Percentiles rank a stretch among this genome's conserved stretches.
These are phyloP conservation scores for Adansonia grandidieri DNA, from an alignment of 441 rosid genomes.

Conservation along the genomic window DNA sequence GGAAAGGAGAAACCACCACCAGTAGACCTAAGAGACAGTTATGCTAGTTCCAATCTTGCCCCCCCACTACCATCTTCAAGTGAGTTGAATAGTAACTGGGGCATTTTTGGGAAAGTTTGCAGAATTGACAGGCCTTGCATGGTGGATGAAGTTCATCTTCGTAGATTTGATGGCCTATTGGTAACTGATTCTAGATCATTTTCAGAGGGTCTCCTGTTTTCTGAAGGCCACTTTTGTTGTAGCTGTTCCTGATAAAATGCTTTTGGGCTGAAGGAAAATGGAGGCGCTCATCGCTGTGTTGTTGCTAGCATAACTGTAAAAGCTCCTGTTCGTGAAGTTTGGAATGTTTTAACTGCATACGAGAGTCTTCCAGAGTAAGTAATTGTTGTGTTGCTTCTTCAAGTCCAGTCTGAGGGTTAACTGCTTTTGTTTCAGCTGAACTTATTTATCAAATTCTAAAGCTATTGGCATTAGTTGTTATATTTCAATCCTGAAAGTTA, in stretches of 20 bases:
- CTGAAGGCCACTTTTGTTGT: conserved; percentile 24
- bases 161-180: conserved; percentile 91
- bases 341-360: conserved; percentile 91
- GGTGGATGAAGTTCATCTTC: conserved; percentile 97
- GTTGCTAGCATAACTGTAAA: conserved; percentile 93
- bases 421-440: neutral
- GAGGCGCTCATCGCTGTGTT: conserved; percentile 95
- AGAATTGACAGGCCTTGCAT: conserved; percentile 73
- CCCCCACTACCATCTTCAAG: conserved; percentile 46
- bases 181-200: conserved; percentile 52
- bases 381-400: conserved; percentile 17
- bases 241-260: conserved; percentile 40
- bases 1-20: conserved; percentile 34
- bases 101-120: conserved; percentile 80
- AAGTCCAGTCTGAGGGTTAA: neutral
- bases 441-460: neutral
- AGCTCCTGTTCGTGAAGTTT: conserved; percentile 90
- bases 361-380: conserved; percentile 95
- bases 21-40: conserved; percentile 41
- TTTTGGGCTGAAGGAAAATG: conserved; percentile 81
- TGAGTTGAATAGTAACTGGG: conserved; percentile 75
- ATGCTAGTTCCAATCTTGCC: conserved; percentile 44
- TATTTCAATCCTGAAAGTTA: neutral
- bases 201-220: conserved; percentile 32
- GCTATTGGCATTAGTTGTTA: neutral